These are phyloP conservation scores for Wolfiporia cocos DNA, from an alignment of 1,284 basidiomycete genomes.

Conservation along the genomic window DNA sequence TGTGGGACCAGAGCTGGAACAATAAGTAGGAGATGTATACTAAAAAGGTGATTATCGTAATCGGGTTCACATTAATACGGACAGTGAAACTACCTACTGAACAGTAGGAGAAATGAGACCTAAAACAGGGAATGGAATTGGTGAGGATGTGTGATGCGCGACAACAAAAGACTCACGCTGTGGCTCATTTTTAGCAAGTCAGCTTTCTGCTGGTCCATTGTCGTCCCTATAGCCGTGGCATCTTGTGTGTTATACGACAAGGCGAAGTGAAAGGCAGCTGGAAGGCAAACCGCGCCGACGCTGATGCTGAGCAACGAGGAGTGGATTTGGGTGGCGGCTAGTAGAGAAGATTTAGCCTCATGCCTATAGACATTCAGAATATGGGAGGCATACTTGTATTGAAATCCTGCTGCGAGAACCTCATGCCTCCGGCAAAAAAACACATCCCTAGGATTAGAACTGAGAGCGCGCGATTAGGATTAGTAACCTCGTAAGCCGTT, in stretches of 20 bases:
- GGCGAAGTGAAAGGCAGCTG: constrained; percentile 70
- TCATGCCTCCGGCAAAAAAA: constrained; percentile 74
- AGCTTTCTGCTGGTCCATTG: constrained; percentile 26
- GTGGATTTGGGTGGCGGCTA: constrained; percentile 76
- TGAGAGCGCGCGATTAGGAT: too few relatives aligned
- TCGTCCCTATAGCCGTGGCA: constrained; percentile 17
- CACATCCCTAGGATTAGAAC: constrained; percentile 65
- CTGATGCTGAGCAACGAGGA: constrained; percentile 79
- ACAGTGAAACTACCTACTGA: constrained; percentile 39
- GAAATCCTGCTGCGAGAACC: constrained; percentile 75
- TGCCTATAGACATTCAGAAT: not conserved
- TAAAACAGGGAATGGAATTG: constrained; percentile 15
- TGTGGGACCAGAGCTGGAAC: constrained; percentile 88
- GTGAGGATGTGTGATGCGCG: not conserved
- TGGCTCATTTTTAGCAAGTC: constrained; percentile 81
- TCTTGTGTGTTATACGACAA: constrained; percentile 32
- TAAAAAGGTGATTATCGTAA: constrained; percentile 18
- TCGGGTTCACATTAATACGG: not conserved
- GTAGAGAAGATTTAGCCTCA: not conserved
- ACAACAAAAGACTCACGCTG: constrained; percentile 45
- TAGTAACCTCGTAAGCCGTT: too few relatives aligned
- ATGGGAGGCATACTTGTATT: constrained; percentile 49
- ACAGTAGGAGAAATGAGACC: constrained; percentile 67
- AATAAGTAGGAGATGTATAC: constrained; percentile 74
- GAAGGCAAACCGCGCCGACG: constrained; percentile 75